Conservation (phyloP, 2,329 filamentous ascomycete genomes). For the Neocucurbitaria cava region DNA sequence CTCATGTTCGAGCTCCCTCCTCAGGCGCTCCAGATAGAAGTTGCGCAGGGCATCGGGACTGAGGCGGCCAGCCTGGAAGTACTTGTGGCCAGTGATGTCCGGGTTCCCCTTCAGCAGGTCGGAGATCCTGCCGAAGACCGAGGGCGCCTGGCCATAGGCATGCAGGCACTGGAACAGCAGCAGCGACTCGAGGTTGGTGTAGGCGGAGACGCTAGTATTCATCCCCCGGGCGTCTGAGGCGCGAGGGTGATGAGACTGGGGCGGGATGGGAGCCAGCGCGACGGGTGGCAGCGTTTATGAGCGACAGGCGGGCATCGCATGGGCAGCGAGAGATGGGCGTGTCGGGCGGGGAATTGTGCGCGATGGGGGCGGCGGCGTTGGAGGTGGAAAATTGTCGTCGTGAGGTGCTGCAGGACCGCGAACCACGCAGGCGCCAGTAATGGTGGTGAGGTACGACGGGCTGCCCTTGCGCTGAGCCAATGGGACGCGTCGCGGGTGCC, state of each 20-base stretch:
- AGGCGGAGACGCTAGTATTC: constrained; percentile 67
- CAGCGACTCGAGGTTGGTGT: constrained; percentile 85
- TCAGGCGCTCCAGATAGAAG: constrained; percentile 77
- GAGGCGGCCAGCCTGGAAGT: constrained; percentile 77
- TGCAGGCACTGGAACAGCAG: constrained; percentile 83
- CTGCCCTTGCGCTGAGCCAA: constrained; percentile 6
- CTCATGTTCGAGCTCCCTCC: constrained; percentile 71
- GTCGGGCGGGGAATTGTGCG: constrained; percentile 16
- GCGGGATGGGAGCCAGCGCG: constrained; percentile 48
- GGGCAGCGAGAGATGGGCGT: constrained; percentile 19
- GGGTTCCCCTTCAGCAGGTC: constrained; percentile 75
- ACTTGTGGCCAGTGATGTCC: constrained; percentile 71
- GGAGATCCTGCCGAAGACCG: constrained; percentile 75
- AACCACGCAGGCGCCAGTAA: constrained; percentile 1
- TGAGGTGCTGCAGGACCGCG: constrained; percentile 11
- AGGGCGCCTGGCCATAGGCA: constrained; percentile 68
- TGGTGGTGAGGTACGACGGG: background rate
- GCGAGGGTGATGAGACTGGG: constrained; percentile 37
- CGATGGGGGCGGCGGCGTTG: constrained; percentile 27
- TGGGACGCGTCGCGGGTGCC: constrained; percentile 7
- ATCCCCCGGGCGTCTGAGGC: constrained; percentile 54
- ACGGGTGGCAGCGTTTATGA: constrained; percentile 28
- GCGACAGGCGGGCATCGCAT: constrained; percentile 32
- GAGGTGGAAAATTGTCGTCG: constrained; percentile 22
- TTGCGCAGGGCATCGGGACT: constrained; percentile 79